phyloP scores from a whole-genome alignment of 495 filamentous ascomycete species.

The Cladorrhinum samala region DNA sequence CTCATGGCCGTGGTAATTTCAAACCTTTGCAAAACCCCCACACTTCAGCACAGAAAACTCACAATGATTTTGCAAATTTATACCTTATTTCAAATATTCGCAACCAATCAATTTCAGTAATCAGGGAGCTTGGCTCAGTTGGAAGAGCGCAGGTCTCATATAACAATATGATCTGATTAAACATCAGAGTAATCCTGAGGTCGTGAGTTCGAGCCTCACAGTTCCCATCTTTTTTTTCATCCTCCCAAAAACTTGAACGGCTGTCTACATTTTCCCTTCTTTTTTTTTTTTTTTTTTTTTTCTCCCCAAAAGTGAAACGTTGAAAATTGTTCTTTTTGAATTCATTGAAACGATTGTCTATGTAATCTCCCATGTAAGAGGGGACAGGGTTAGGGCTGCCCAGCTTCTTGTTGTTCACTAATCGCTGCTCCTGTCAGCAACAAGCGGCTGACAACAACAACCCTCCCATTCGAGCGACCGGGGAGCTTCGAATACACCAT shows the following conservation, averaged over 20 bases:
- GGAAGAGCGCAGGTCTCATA: constrained; percentile 21
- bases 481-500: no score
- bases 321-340: not conserved
- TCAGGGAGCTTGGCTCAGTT: constrained; percentile 17
- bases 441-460: not conserved
- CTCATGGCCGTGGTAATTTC: no score
- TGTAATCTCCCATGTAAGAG: no score
- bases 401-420: not conserved
- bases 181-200: constrained; percentile 18
- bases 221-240: constrained; percentile 6
- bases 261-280: not conserved
- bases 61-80: not conserved
- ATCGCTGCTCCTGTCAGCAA: not conserved
- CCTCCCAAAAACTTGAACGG: not conserved
- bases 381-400: not conserved
- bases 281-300: not conserved
- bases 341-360: not conserved
- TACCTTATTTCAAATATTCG: not conserved
- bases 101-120: not conserved
- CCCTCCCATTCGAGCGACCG: not conserved
- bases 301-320: not conserved
- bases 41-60: not conserved
- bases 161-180: constrained; percentile 13
- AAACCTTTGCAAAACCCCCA: not conserved
- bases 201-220: constrained; percentile 19